Evolutionary conservation across 345 rosid species (phyloP), one percentile per base, ranked within the genome.

Genomic region (Cardiospermum halicacabum): DNA sequence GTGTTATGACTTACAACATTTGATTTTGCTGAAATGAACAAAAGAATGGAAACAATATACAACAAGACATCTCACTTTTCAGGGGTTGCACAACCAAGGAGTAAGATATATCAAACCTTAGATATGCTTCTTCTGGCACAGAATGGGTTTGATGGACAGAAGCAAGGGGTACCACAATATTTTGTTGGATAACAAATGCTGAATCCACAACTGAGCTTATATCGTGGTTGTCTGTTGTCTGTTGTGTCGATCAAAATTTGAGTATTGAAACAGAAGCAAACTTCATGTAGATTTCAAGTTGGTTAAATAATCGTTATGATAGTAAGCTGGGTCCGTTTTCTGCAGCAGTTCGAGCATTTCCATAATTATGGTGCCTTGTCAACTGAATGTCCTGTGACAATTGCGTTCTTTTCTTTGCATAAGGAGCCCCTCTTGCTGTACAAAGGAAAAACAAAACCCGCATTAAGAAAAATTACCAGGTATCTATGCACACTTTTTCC

Each of bases 351-450:
- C 86, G 88, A 58, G 92, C 78, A 60, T 89, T 76, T 43, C 79
- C 84, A 3, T 82, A 80, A 75, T 74, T 87, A 53, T 85, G 70
- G 53, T 88, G 84, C 80, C 91, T 84, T 56, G 89, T 59, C 93
- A 91, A 70, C 71, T 91, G 97, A 42, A 91, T 91, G 75, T 91
- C 96, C 62, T 87, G 86, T 1, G 95, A 80, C 48, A 78, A 68
- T 0, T 87, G 77, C 24, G 99, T 95, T 76, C 97, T 83, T 61
- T 91, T 78, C 74, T 94, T 94, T n/a, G 97, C 99, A 72, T 91
- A 94, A 1, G 99, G 96, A 57, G 99, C 97, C 50, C 93, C 97
- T 85, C 97, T 85, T 37, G 82, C 99, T 94, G 90, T 53, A 64
- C 18, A 59, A 43, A 19, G 42, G 62, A 64, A 50, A 67, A 55